Evolutionary conservation across 257 asterid genomes (phyloP), one percentile per base, ranked within the genome.

Genomic region (Datura wrightii): DNA sequence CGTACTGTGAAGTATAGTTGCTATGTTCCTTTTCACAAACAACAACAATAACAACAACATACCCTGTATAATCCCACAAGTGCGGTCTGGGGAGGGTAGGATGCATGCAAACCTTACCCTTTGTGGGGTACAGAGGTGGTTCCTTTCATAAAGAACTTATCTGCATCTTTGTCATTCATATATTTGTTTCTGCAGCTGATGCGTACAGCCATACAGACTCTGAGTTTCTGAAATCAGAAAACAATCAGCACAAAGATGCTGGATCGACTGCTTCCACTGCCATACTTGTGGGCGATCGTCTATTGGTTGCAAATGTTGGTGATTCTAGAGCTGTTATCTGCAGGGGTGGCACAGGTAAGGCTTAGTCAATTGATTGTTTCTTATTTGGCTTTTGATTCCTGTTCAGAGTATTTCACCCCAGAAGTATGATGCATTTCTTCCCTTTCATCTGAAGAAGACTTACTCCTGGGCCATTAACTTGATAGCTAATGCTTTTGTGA

Each of bases 261-360:
- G 99, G 99, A 55, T 96, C 99, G 6, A 96, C 99, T 85, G 99
- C 99, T 86, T 96, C 99, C 52, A 96, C 99, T 79, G 99, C 99
- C 65, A 94, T 96, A 66, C 99, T 96, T 59, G 98, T 96, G 63
- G 99, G 98, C 44, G 93, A 93, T 82, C 98, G 99, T 59, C 86
- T 94, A 76, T 87, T 95, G 89, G 99, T 95, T 76, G 99, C 99
- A 74, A 95, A 95, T 85, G 99, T 95, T 79, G 99, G 99, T 37
- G 99, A 95, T 85, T 95, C 99, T 9, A 91, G 99, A 85, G 99
- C 97, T 85, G 98, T 95, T 71, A 92, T 95, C 70, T 95, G 98
- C 90, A 89, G 97, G 90, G 98, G 92, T 66, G 98, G 98, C 46
- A 85, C 87, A 78, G 99, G 98, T 96, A 89, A 88, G 93, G 85